These are phyloP conservation scores for Colletotrichum cordylinicola DNA, from an alignment of 2,329 filamentous ascomycete species.

Conservation along the genomic window DNA sequence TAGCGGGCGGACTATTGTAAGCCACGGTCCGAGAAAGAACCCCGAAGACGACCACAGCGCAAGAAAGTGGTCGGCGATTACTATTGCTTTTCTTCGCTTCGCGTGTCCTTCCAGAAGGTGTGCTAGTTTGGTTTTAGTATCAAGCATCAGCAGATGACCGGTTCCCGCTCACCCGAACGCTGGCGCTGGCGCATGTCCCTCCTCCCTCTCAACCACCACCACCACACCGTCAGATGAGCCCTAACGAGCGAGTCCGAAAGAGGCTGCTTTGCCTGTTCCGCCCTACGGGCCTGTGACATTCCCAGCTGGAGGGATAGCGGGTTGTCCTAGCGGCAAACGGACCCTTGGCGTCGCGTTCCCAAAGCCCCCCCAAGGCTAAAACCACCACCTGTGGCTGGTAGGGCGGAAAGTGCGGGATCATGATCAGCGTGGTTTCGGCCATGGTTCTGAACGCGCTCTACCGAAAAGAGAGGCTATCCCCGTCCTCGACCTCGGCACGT, in stretches of 20 bases:
- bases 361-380: neutral
- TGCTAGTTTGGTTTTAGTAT: neutral
- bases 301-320: neutral
- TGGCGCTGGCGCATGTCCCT: neutral
- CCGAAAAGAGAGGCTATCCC: constrained; percentile 6
- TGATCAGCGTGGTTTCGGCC: constrained; percentile 5
- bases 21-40: neutral
- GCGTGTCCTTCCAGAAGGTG: constrained; percentile 3
- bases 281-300: neutral
- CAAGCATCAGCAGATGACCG: neutral
- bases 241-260: neutral
- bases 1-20: neutral
- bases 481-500: constrained; percentile 12
- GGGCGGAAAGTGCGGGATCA: constrained; percentile 19
- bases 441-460: neutral
- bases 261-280: neutral
- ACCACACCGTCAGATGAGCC: neutral
- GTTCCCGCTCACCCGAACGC: neutral
- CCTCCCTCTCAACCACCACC: neutral
- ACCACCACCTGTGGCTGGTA: neutral
- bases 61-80: neutral
- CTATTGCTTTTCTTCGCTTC: neutral
- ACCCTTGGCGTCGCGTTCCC: neutral
- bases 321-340: neutral
- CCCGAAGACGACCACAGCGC: neutral